Base-by-base conservation (phyloP, 164 flowering plant genomes). In the Magnolia sinica region DNA sequence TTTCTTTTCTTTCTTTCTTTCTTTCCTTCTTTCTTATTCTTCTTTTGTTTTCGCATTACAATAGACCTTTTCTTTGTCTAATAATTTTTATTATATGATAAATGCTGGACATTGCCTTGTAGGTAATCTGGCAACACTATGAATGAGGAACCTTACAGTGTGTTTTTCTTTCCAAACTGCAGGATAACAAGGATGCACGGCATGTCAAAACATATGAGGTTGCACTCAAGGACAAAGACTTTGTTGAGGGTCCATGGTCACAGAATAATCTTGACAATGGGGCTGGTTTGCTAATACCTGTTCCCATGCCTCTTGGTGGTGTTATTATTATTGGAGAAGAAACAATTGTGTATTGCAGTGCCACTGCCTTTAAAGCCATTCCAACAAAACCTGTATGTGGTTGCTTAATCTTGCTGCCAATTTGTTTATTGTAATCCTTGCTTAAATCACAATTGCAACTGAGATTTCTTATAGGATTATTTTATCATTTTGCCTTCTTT, bases 201-300 rank as follows among this genome's bases (percentile, higher is more conserved):
- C 99, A 96, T 86, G 89, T 92, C 59, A 96, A 96, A 82, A 96
- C 99, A 45, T 96, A 96, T 77, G 99, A 94, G 83, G 97, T 96
- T 76, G 84, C 89, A 64, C 79, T 94, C 63, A 96, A 96, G 88
- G 99, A 94, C 76, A 92, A 96, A 81, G 99, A 96, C 82, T 92
- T 96, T 81, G 86, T 86, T 71, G 99, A 96, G 84, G 99, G 99
- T 9, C 98, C 97, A 65, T 94, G 96, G 98, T 85, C 98, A 13
- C 99, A 94, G 78, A 91, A 86, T 82, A 96, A 96, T 87, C 97
- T 96, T 80, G 99, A 96, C 79, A 92, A 96, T 86, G 98, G 99
- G 50, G 98, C 99, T 73, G 89, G 87, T 77, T 80, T 96, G 83
- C 81, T 94, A 59, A 94, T 94, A 72, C 99, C 98, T 63, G 99